Evolutionary conservation across 2,329 filamentous ascomycete species (phyloP).

Genomic region (Xylariaceae sp.): DNA sequence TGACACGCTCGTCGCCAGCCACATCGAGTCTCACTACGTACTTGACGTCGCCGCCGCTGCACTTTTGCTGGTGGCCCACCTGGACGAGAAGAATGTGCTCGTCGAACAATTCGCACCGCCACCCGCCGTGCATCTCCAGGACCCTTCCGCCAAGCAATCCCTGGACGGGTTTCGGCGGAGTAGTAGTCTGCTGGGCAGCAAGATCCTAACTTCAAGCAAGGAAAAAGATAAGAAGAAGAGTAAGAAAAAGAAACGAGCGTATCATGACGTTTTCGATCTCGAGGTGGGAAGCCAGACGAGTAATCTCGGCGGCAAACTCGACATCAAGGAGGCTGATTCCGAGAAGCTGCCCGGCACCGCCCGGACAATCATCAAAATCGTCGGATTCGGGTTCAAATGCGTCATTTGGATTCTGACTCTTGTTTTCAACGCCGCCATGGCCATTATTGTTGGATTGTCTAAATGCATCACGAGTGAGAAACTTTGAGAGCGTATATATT

Average conservation of each 20-base stretch:
- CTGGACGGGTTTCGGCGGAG: conserved; percentile 20
- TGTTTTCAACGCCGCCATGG: conserved; percentile 49
- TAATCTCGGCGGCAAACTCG: conserved; percentile 42
- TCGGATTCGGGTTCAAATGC: conserved; percentile 53
- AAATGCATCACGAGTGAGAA: conserved; percentile 47
- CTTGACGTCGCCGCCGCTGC: conserved; percentile 60
- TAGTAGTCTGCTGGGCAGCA: conserved; percentile 32
- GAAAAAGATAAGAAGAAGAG: conserved; percentile 34
- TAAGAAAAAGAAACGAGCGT: conserved; percentile 38
- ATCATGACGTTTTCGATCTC: conserved; percentile 55
- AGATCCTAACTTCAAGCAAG: conserved; percentile 24
- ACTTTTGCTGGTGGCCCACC: conserved; percentile 54
- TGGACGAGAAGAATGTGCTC: conserved; percentile 50
- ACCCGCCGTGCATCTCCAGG: conserved; percentile 37
- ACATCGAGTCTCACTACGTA: conserved; percentile 58
- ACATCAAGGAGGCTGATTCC: conserved; percentile 37
- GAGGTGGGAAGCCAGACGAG: conserved; percentile 60
- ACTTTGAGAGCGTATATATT: conserved; percentile 26
- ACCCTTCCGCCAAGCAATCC: conserved; percentile 11
- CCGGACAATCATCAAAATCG: conserved; percentile 47
- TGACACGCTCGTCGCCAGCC: conserved; percentile 55
- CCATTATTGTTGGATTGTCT: conserved; percentile 48
- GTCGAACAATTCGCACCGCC: conserved; percentile 58
- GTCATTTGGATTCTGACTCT: conserved; percentile 56
- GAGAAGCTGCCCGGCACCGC: conserved; percentile 49